Evolutionary conservation across 2,329 filamentous ascomycete species (phyloP), one percentile per base, ranked within the genome.

Genomic region (Penicillium corylophilum): DNA sequence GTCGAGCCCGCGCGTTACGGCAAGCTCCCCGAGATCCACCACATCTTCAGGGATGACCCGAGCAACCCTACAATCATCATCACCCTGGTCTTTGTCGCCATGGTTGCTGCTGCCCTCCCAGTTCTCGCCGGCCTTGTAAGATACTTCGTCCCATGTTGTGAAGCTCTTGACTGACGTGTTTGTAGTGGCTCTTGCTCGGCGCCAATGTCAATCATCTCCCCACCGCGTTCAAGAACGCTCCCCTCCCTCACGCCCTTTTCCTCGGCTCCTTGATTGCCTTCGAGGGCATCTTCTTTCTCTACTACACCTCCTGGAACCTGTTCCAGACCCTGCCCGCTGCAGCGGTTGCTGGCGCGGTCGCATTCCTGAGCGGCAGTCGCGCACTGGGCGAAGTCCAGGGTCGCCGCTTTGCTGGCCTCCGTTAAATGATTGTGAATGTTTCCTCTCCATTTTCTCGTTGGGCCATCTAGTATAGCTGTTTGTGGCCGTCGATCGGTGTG

Each of bases 301-400:
- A 99, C 81, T 97, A 97, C 75, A 87, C 83, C 47, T 84, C 77
- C 67, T 96, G 93, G 92, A 96, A 87, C 67, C 79, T 99, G 41
- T 96, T 97, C 80, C 87, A 96, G 77, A 85, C 84, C 13, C 79
- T 99, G 44, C 92, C 91, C 4, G 85, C 85, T 23, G 85, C 87
- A 48, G 79, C 79, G 29, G 74, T 85, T 39, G 82, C 94, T 26
- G 85, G 86, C 15, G 74, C 82, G 23, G 82, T 91, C 48, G 84
- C 89, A 10, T 90, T 95, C 68, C 73, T 97, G 56, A 96, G 90
- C 69, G 94, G 94, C 50, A 91, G 87, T 68, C 87, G 91, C 72
- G 94, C 94, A 5, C 78, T 99, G 61, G 88, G 90, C 44, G 94
- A 99, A 78, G 93, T 99, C 26, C 94, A 96, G 77, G 85, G 87